Evolutionary conservation across 2,329 filamentous ascomycete species (phyloP).

Genomic region (Harringtonia lauricola): DNA sequence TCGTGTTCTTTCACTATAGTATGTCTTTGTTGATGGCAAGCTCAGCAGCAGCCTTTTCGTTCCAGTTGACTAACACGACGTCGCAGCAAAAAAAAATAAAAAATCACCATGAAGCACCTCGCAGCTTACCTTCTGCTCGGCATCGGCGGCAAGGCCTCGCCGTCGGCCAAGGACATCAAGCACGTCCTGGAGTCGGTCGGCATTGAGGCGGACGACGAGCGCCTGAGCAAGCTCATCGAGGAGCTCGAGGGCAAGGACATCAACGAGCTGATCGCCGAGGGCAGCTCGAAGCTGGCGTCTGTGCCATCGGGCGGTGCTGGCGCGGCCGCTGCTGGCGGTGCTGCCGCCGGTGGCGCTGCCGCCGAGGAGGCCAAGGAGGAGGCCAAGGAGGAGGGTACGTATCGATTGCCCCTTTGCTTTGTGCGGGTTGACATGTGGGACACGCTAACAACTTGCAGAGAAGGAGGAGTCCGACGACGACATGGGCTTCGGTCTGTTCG

Average conservation of each 20-base stretch:
- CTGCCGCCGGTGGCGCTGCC: conserved; percentile 39
- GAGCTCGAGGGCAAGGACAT: conserved; percentile 92
- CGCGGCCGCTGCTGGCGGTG: conserved; percentile 54
- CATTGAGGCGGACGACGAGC: conserved; percentile 83
- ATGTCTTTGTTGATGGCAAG: no score
- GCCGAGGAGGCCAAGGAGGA: conserved; percentile 13
- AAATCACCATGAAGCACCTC: conserved; percentile 98
- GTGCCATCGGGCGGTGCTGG: conserved; percentile 79
- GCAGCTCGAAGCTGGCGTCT: conserved; percentile 89
- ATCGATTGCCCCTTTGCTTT: neutral
- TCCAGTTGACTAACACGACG: neutral
- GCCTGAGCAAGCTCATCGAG: conserved; percentile 73
- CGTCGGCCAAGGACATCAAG: conserved; percentile 80
- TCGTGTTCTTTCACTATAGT: conserved; percentile 53
- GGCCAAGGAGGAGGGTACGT: conserved; percentile 13
- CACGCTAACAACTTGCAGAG: conserved; percentile 25
- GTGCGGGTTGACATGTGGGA: no score
- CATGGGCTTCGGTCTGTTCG: conserved; percentile 67
- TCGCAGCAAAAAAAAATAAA: no score
- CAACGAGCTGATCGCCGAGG: conserved; percentile 83
- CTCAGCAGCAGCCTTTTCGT: neutral
- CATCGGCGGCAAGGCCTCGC: conserved; percentile 85
- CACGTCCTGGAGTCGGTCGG: conserved; percentile 84
- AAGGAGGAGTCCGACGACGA: conserved; percentile 66
- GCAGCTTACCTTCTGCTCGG: conserved; percentile 96